Percentiles rank a stretch among this genome's conserved stretches.
Conservation (phyloP, 1,284 basidiomycete species). For the Ganoderma sinense region DNA sequence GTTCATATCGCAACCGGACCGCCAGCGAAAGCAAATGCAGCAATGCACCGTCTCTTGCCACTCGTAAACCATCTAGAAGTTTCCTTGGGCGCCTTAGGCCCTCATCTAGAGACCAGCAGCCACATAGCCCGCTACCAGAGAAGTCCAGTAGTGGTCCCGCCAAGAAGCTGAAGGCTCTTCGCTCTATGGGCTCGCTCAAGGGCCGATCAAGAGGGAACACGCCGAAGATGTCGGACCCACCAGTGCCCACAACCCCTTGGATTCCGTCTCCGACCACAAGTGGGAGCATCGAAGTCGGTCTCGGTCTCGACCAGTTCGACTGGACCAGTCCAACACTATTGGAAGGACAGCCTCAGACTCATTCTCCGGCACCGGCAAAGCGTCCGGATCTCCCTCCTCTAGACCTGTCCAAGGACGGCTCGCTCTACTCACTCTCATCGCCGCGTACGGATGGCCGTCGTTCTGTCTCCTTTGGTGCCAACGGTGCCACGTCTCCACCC, state of each 20-base stretch:
- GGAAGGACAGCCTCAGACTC: slow-evolving; percentile 36
- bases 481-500: slow-evolving; percentile 49
- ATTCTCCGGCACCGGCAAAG: slow-evolving; percentile 22
- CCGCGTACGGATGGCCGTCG: slow-evolving; percentile 58
- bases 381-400: slow-evolving; percentile 23
- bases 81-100: slow-evolving; percentile 70
- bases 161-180: slow-evolving; percentile 72
- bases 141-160: slow-evolving; percentile 44
- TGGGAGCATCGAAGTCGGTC: slow-evolving; percentile 58
- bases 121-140: slow-evolving; percentile 49
- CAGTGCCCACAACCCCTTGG: slow-evolving; percentile 43
- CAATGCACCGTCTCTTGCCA: slow-evolving; percentile 37
- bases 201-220: slow-evolving; percentile 49
- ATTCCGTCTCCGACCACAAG: slow-evolving; percentile 52
- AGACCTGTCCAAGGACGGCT: slow-evolving; percentile 22
- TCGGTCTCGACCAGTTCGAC: slow-evolving; percentile 64
- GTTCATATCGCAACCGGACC: slow-evolving; percentile 43
- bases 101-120: slow-evolving; percentile 41
- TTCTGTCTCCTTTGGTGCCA: slow-evolving; percentile 68
- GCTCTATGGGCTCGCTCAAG: slow-evolving; percentile 82
- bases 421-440: slow-evolving; percentile 22
- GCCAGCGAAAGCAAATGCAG: slow-evolving; percentile 43
- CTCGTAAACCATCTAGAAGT: slow-evolving; percentile 68
- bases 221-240: slow-evolving; percentile 31
- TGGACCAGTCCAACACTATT: slow-evolving; percentile 48